Evolutionary conservation across 2,329 filamentous ascomycete species (phyloP), one percentile per base, ranked within the genome.

Genomic region (Phoma herbarum): DNA sequence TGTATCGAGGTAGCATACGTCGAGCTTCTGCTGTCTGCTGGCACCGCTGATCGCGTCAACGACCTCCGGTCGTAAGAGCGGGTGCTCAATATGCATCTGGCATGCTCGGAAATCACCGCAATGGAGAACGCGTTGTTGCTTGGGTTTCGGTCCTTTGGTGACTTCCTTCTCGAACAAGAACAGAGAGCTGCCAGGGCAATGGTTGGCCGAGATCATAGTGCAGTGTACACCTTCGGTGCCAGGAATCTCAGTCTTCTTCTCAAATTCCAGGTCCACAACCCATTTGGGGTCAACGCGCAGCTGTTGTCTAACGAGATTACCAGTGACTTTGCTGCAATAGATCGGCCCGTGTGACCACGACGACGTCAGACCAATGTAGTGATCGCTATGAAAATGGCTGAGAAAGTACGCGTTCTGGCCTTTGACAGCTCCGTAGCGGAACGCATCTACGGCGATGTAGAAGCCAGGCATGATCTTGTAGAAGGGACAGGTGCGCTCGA

Each of bases 391-490:
- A 67, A 98, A 99, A 74, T 99, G 95, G 68, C 93, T 97, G 11
- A 99, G 84, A 67, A 99, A 99, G 74, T 99, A 99, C 1, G 94
- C 95, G 52, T 91, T 90, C 75, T 93, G 97, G 0, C 92, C 93
- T 72, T 96, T 85, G 0, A 99, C 92, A 4, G 93, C 92, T 2
- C 95, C 95, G 71, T 98, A 99, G 20, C 94, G 88, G 72, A 99
- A 97, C 0, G 95, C 95, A 77, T 99, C 95, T 0, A 99, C 95
- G 57, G 92, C 96, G 52, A 98, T 96, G 63, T 85, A 92, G 70
- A 97, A 90, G 0, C 92, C 93, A 0, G 94, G 93, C 79, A 99
- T 89, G 63, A 98, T 97, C 77, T 99, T 99, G 82, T 99, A 99
- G 71, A 99, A 99, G 0, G 95, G 95, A 72, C 95, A 99, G 0